Conservation (phyloP, 1,139 yeast species). For the Zygosaccharomyces sapae region DNA sequence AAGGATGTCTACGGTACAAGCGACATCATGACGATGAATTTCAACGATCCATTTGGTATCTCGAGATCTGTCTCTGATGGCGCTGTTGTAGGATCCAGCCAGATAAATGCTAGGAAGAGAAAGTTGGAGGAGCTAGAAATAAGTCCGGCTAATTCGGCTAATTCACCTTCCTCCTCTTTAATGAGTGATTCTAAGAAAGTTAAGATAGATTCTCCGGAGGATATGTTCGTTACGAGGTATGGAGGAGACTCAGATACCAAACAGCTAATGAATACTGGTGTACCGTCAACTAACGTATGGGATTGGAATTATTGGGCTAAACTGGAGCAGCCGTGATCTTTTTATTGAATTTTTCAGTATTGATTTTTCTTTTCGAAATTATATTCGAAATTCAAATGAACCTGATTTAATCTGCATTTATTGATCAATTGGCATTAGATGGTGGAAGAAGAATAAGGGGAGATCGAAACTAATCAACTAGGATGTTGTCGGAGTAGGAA, state of each 20-base stretch:
- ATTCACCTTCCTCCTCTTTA: constrained; percentile 26
- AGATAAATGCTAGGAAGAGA: constrained; percentile 26
- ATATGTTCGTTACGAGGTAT: constrained; percentile 24
- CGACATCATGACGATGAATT: constrained; percentile 16
- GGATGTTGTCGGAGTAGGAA: neutral
- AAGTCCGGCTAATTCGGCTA: constrained; percentile 29
- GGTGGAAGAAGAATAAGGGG: neutral
- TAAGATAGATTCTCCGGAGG: constrained; percentile 36
- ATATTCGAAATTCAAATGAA: neutral
- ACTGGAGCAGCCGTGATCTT: constrained; percentile 5
- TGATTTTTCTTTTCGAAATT: neutral
- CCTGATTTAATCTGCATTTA: neutral
- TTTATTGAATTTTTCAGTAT: neutral
- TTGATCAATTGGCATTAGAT: neutral
- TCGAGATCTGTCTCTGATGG: constrained; percentile 7
- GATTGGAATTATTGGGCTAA: constrained; percentile 35
- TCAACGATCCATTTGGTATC: constrained; percentile 8
- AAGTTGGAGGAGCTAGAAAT: constrained; percentile 27
- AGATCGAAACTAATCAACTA: neutral
- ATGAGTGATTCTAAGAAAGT: constrained; percentile 36
- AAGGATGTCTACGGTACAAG: constrained; percentile 21
- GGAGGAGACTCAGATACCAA: constrained; percentile 10
- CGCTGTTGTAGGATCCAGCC: constrained; percentile 4
- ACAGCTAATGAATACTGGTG: constrained; percentile 1
- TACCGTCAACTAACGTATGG: constrained; percentile 26